Percentiles rank a stretch among this genome's conserved stretches.
phyloP scores from a whole-genome alignment of 2,329 filamentous ascomycete species.

The Venturia asperata region DNA sequence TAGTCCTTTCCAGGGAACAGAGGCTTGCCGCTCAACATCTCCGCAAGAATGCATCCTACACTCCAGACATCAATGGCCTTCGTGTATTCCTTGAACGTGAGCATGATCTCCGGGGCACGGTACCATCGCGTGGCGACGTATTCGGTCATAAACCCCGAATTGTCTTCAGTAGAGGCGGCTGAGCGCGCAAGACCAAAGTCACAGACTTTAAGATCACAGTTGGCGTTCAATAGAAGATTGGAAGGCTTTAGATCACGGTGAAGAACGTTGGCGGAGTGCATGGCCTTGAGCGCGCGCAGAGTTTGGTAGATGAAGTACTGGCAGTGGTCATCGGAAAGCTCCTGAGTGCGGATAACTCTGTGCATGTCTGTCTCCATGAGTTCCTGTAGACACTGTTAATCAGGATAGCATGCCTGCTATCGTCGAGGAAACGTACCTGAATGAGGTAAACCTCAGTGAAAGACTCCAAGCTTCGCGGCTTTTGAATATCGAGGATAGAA shows the following conservation, averaged over 20 bases:
- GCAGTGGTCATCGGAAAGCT: constrained; percentile 97
- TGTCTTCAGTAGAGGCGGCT: constrained; percentile 94
- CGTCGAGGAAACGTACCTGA: constrained; percentile 52
- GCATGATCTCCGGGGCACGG: constrained; percentile 97
- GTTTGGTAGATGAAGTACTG: constrained; percentile 99
- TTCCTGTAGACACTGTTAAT: constrained; percentile 53
- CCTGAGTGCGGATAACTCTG: constrained; percentile 94
- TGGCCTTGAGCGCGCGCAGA: constrained; percentile 91
- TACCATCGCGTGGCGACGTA: constrained; percentile 99
- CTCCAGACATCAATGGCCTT: constrained; percentile 99
- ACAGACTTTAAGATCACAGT: constrained; percentile 98
- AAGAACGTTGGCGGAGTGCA: constrained; percentile 98
- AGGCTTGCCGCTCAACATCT: constrained; percentile 98
- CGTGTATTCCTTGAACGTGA: constrained; percentile 99
- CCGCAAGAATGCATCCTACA: constrained; percentile 93
- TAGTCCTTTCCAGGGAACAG: constrained; percentile 98
- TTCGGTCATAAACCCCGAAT: constrained; percentile 99
- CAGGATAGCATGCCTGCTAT: not conserved
- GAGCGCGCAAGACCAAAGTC: constrained; percentile 95
- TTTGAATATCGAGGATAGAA: constrained; percentile 97
- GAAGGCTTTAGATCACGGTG: constrained; percentile 97
- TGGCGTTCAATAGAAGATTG: constrained; percentile 93
- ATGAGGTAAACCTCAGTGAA: constrained; percentile 99
- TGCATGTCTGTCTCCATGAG: constrained; percentile 99
- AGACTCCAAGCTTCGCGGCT: constrained; percentile 88